phyloP scores from a whole-genome alignment of 2,329 filamentous ascomycete genomes.

The Botrytis medusae region DNA sequence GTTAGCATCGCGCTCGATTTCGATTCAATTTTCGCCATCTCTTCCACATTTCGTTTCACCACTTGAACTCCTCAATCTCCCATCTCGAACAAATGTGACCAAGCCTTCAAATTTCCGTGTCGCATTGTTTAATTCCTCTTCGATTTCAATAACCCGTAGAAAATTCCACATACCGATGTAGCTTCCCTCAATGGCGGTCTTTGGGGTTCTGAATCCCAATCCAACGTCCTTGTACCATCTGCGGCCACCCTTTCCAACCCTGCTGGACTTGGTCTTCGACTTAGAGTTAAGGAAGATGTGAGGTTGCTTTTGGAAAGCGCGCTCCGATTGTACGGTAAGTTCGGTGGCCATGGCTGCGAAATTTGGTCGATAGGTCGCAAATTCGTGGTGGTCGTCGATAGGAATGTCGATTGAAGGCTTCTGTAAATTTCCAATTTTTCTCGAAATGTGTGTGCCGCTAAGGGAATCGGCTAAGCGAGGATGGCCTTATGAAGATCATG shows the following conservation, averaged over 20 bases:
- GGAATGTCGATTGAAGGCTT: constrained; percentile 27
- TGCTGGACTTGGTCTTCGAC: constrained; percentile 79
- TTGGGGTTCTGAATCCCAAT: constrained; percentile 98
- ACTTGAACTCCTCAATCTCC: neutral
- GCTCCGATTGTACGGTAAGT: constrained; percentile 99
- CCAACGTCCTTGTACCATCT: constrained; percentile 99
- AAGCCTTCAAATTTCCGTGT: neutral
- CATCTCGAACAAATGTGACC: neutral
- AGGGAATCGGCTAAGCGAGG: constrained; percentile 24
- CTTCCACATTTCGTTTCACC: neutral
- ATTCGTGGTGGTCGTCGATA: constrained; percentile 29
- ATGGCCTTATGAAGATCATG: constrained; percentile 22
- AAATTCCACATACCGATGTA: constrained; percentile 85
- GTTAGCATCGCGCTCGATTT: constrained; percentile 29
- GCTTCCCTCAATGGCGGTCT: constrained; percentile 95
- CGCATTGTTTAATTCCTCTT: neutral
- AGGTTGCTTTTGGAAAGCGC: constrained; percentile 99
- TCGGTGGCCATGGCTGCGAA: constrained; percentile 79
- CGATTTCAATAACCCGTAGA: neutral
- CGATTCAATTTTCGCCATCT: constrained; percentile 10
- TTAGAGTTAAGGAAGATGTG: constrained; percentile 99
- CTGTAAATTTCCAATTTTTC: constrained; percentile 26
- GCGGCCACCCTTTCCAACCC: constrained; percentile 84
- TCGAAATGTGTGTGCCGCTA: constrained; percentile 26
- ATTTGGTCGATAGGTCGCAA: constrained; percentile 37